phyloP scores from a whole-genome alignment of 2,329 filamentous ascomycete species.

The Sclerotinia nivalis region DNA sequence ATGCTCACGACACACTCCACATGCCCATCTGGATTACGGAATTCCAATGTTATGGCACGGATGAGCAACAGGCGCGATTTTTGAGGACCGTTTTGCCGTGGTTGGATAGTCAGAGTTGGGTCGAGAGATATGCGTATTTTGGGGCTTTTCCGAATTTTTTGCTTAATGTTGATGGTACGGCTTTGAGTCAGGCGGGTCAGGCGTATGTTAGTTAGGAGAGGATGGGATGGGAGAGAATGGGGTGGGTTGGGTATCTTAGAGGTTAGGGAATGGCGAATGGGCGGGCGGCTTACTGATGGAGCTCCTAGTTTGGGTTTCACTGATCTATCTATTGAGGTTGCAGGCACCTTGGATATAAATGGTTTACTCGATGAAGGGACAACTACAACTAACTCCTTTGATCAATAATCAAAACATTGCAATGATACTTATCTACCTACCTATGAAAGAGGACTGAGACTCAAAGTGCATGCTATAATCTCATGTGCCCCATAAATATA shows the following conservation, averaged over 20 bases:
- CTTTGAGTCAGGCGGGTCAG: slow-evolving; percentile 25
- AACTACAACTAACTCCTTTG: too few species aligned
- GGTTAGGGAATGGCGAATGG: too few species aligned
- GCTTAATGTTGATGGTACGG: slow-evolving; percentile 30
- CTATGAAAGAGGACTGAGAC: background rate
- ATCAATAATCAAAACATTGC: too few species aligned
- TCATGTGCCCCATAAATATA: too few species aligned
- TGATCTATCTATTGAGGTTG: background rate
- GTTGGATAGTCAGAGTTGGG: slow-evolving; percentile 45
- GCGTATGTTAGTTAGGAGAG: slow-evolving; percentile 26
- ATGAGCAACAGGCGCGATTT: slow-evolving; percentile 43
- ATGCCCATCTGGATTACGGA: slow-evolving; percentile 49
- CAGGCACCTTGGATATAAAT: background rate
- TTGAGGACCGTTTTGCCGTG: slow-evolving; percentile 46
- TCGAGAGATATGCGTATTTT: slow-evolving; percentile 46
- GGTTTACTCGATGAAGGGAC: background rate
- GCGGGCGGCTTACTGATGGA: background rate
- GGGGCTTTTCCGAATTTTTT: slow-evolving; percentile 40
- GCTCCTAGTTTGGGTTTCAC: background rate
- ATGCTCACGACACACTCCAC: slow-evolving; percentile 42
- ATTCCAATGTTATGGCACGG: slow-evolving; percentile 41
- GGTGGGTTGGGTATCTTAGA: background rate
- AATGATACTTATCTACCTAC: too few species aligned
- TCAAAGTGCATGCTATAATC: background rate
- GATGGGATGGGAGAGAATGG: too few species aligned